A percentile compares a stretch with the other conserved stretches of the same genome.
These are phyloP conservation scores for Psilocybe cyanescens DNA, from an alignment of 768 basidiomycete species.

Conservation along the genomic window DNA sequence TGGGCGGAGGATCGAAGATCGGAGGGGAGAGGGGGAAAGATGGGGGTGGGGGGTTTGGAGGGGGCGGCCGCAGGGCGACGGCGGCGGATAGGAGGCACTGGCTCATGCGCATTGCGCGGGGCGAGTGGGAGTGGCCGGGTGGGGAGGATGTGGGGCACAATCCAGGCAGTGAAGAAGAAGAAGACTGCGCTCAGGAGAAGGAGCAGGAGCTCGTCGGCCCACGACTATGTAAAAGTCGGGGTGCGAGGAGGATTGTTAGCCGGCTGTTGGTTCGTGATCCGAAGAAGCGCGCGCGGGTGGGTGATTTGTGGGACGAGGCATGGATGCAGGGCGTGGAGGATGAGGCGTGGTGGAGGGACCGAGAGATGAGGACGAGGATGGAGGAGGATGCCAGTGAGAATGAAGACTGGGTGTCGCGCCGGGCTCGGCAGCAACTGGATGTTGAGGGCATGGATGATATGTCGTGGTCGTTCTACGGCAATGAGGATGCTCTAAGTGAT, in stretches of 20 bases:
- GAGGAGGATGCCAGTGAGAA: neutral
- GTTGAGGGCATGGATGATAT: neutral
- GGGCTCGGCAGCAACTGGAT: neutral
- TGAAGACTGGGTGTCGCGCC: neutral
- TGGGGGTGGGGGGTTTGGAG: slow-evolving; percentile 21
- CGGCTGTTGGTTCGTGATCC: slow-evolving; percentile 74
- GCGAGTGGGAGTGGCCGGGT: slow-evolving; percentile 77
- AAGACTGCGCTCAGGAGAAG: neutral
- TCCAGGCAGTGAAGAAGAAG: neutral
- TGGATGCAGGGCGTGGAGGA: slow-evolving; percentile 44
- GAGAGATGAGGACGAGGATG: neutral
- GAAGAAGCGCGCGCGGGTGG: slow-evolving; percentile 60
- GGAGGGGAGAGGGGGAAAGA: slow-evolving; percentile 36
- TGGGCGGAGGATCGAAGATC: slow-evolving; percentile 35
- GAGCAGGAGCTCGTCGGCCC: slow-evolving; percentile 37
- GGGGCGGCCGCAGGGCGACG: slow-evolving; percentile 16
- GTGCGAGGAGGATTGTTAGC: slow-evolving; percentile 58
- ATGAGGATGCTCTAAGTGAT: slow-evolving; percentile 1
- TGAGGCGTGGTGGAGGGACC: slow-evolving; percentile 16
- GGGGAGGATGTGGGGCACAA: slow-evolving; percentile 8
- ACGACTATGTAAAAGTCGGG: slow-evolving; percentile 41
- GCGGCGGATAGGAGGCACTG: slow-evolving; percentile 52
- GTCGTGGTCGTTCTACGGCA: slow-evolving; percentile 1
- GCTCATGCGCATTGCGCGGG: slow-evolving; percentile 81
- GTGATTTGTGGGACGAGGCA: slow-evolving; percentile 63